Percentiles rank a stretch among this genome's conserved stretches.
phyloP scores from a whole-genome alignment of 2,329 filamentous ascomycete species.

The Aspergillus fijiensis region DNA sequence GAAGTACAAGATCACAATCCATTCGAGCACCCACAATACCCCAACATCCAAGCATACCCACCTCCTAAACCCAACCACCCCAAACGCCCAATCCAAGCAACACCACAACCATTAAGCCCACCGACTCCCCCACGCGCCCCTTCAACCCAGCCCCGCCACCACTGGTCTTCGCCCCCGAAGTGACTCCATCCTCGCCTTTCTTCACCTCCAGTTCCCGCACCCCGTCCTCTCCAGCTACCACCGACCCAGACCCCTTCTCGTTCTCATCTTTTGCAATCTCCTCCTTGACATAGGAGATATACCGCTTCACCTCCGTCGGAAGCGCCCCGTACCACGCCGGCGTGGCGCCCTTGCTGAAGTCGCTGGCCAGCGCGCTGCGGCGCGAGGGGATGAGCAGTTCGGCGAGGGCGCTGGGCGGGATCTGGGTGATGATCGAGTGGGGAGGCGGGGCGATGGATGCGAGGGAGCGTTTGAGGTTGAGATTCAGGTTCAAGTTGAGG shows the following conservation, averaged over 20 bases:
- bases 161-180: neutral
- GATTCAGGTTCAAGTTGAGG: conserved; percentile 13
- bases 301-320: conserved; percentile 34
- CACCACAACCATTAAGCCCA: neutral
- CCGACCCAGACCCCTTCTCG: neutral
- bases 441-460: conserved; percentile 34
- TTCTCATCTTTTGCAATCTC: conserved; percentile 21
- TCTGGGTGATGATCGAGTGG: conserved; percentile 29
- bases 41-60: neutral
- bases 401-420: conserved; percentile 32
- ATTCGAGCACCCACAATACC: neutral
- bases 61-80: neutral
- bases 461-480: conserved; percentile 27
- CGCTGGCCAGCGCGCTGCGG: conserved; percentile 31
- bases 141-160: neutral
- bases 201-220: neutral
- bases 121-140: neutral
- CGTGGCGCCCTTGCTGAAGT: conserved; percentile 33
- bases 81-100: neutral
- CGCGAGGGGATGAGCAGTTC: conserved; percentile 30
- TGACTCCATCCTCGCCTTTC: neutral
- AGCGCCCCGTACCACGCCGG: conserved; percentile 32
- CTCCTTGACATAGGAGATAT: conserved; percentile 31
- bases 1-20: neutral
- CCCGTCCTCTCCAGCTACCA: neutral